phyloP scores from a whole-genome alignment of 1,284 basidiomycete species.

The Moniliophthora roreri region DNA sequence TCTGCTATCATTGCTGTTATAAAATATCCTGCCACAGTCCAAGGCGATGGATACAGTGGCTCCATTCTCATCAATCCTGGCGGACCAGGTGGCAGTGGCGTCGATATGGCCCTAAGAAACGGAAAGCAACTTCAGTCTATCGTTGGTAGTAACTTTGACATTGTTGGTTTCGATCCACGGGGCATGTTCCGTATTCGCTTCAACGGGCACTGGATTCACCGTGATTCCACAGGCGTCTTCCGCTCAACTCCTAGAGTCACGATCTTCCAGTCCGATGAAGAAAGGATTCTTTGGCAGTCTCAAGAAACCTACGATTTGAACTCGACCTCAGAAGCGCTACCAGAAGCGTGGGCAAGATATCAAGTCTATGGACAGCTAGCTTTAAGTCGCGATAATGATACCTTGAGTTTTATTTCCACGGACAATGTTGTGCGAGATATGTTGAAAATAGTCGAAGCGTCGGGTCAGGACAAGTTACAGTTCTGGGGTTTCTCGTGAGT shows the following conservation, averaged over 20 bases:
- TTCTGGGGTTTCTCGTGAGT: constrained; percentile 55
- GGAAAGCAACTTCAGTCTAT: neutral
- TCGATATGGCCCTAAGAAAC: neutral
- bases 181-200: constrained; percentile 14
- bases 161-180: constrained; percentile 34
- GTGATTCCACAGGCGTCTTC: constrained; percentile 25
- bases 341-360: constrained; percentile 29
- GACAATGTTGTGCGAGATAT: constrained; percentile 49
- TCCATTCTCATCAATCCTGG: constrained; percentile 34
- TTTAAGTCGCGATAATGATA: constrained; percentile 28
- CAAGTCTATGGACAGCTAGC: constrained; percentile 30
- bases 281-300: constrained; percentile 28
- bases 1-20: constrained; percentile 28
- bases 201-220: neutral
- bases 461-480: constrained; percentile 44
- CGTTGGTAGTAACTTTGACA: constrained; percentile 28
- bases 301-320: neutral
- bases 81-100: constrained; percentile 31
- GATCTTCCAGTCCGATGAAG: constrained; percentile 31
- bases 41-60: constrained; percentile 24
- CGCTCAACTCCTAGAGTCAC: constrained; percentile 32
- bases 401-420: constrained; percentile 39
- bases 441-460: constrained; percentile 43
- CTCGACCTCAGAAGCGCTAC: constrained; percentile 24
- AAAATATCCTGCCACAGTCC: constrained; percentile 20